These are phyloP conservation scores for Mortierella hygrophila DNA, from an alignment of 192 early-diverging fungal genomes.

Conservation along the genomic window DNA sequence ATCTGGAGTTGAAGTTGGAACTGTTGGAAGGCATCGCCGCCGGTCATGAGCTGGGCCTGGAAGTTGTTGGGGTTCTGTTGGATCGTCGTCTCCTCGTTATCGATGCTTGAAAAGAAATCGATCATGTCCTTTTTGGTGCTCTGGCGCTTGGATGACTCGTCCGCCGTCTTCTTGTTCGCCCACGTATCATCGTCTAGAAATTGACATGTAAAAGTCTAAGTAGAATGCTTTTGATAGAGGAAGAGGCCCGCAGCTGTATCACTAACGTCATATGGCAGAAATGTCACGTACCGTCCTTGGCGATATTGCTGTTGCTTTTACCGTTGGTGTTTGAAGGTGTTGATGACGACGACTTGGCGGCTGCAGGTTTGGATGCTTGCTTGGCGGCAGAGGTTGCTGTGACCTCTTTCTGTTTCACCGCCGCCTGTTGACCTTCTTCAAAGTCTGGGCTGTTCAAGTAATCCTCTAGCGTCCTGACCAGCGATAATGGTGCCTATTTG, in stretches of 20 bases:
- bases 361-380: conserved; percentile 41
- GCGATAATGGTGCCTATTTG: conserved; percentile 72
- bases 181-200: conserved; percentile 40
- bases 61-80: conserved; percentile 42
- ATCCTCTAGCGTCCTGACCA: conserved; percentile 75
- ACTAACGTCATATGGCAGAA: neutral
- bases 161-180: conserved; percentile 38
- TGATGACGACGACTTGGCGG: conserved; percentile 13
- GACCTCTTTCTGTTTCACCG: conserved; percentile 18
- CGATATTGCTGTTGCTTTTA: conserved; percentile 14
- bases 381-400: conserved; percentile 29
- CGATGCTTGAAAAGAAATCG: conserved; percentile 60
- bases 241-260: neutral
- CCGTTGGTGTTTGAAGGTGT: conserved; percentile 16
- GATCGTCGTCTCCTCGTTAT: conserved; percentile 56
- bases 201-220: too few relatives aligned
- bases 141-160: conserved; percentile 25
- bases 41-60: conserved; percentile 31
- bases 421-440: conserved; percentile 65
- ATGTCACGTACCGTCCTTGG: conserved; percentile 3
- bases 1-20: conserved; percentile 46
- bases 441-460: conserved; percentile 79
- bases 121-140: conserved; percentile 56
- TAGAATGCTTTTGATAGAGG: too few relatives aligned
- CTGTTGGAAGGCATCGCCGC: conserved; percentile 51